Conservation (phyloP, 1,284 basidiomycete species). For the Fistulinella cinereoalba region DNA sequence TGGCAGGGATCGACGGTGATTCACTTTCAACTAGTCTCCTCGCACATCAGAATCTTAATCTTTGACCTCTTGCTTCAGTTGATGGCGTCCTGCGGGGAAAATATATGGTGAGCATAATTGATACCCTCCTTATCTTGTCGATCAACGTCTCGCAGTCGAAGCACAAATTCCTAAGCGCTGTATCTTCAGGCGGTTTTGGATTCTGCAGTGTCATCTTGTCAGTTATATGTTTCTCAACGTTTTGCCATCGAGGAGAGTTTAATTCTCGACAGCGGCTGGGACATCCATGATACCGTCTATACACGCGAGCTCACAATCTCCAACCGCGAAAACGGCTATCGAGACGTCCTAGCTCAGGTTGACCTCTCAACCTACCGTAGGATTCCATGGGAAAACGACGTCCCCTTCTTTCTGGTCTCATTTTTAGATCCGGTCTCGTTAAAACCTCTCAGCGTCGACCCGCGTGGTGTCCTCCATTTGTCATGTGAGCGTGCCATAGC, state of each 20-base stretch:
- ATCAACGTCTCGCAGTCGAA: conserved; percentile 57
- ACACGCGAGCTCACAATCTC: conserved; percentile 84
- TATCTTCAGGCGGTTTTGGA: conserved; percentile 81
- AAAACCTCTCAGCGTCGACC: conserved; percentile 77
- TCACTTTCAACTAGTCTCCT: conserved; percentile 6
- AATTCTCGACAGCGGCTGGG: conserved; percentile 65
- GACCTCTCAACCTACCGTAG: conserved; percentile 84
- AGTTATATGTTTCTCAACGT: conserved; percentile 21
- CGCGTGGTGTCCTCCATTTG: conserved; percentile 74
- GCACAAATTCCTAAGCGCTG: conserved; percentile 86
- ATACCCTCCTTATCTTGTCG: background rate
- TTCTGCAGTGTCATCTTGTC: conserved; percentile 92
- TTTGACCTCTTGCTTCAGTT: conserved; percentile 45
- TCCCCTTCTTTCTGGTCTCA: conserved; percentile 90
- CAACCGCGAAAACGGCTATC: conserved; percentile 88
- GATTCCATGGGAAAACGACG: conserved; percentile 89
- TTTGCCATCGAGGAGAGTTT: background rate
- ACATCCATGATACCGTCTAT: conserved; percentile 85
- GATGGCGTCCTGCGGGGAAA: conserved; percentile 95
- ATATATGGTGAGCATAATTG: conserved; percentile 64
- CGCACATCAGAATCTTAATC: conserved; percentile 6
- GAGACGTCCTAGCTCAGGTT: conserved; percentile 81
- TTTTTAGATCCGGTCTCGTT: conserved; percentile 85
- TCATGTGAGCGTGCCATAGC: conserved; percentile 50
- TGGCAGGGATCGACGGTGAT: conserved; percentile 65